Evolutionary conservation across 495 filamentous ascomycete species (phyloP), one percentile per base, ranked within the genome.

Genomic region (Neurospora sp.): DNA sequence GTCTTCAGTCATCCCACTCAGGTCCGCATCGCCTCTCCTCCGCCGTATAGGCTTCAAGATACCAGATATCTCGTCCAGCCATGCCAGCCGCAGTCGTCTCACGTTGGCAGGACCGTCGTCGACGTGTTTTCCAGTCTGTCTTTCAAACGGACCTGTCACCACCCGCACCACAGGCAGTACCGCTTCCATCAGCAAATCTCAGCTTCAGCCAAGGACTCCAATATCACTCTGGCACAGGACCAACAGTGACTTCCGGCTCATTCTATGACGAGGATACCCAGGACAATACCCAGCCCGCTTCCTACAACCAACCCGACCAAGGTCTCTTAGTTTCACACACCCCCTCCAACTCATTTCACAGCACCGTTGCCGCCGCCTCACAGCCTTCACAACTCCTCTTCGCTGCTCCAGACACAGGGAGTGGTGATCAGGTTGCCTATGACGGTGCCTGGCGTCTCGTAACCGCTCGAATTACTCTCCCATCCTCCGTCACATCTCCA

Each of bases 381-480:
- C 41, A 16, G 18, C 70, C 44, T 12, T 68, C 71, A 44, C 76
- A 77, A 20, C 79, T 78, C 3, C 77, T 74, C 39, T 74, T 77
- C 37, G 75, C 75, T 35, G 72, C 73, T 5, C 77, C 79, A n/a
- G 69, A 69, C 4, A 59, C 71, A n/a, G 72, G 72, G 12, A 77
- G 73, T 27, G 75, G 80, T 48, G 88, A 93, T 72, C 89, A 91
- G 77, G 82, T 85, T 70, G 80, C 80, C 71, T 93, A 89, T 86
- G 87, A 92, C 74, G 85, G 87, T 70, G 88, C 91, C 44, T 93
- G 92, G 91, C 87, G 88, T 77, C 80, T 85, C 3, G 91, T 90
- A 65, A 93, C 90, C 12, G 81, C 84, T 44, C 88, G 87, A 68
- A 85, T 94, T 18, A 79, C 83, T 6, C 80, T 93, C 4, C 88